Base-by-base conservation (phyloP, 768 basidiomycete species). In the Lactarius evosmus region DNA sequence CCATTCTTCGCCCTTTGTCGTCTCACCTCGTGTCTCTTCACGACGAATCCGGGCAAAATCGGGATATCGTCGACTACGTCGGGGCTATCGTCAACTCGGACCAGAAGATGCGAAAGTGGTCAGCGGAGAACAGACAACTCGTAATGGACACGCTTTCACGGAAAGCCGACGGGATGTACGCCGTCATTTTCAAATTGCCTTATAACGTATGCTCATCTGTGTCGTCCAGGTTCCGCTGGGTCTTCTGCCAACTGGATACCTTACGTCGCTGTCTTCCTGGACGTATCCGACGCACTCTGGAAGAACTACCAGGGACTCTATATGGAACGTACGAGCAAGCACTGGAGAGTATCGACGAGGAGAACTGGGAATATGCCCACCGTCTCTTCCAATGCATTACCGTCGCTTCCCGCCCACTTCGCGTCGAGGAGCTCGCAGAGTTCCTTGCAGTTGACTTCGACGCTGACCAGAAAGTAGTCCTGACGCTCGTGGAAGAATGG, bases 91-190 rank as follows among this genome's bases (percentile, higher is more conserved):
- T 57, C 33, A 17, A 30, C 17, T 49, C 44, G 3, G 61, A 62
- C 14, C 34, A 34, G 19, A 36, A 49, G 11, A 55, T 62, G 53
- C 22, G 54, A 34, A 56, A 62, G 27, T 44, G 41, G 41, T n/a
- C 41, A 4, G 41, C n/a, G 7, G n/a, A n/a, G 7, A 34, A 50
- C 22, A 57, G 50, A 25, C 16, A 40, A 14, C 44, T 51, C 0
- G 61, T 57, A 3, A 29, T 56, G 2, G 54, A 62, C 25, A 32
- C 55, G 1, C 61, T 62, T 14, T 62, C 61, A 22, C 14, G 5
- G 27, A 51, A 22, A 34, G 61, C 44, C 4, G 44, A 56, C 19
- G 61, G 61, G 17, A 56, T 62, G 61, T 62, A 49, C 14, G 61
- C 8, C 7, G 16, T 6, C 25, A 8, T n/a, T 25, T 4, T 29